Evolutionary conservation across 768 basidiomycete species (phyloP).

Genomic region (Pholiota conissans): DNA sequence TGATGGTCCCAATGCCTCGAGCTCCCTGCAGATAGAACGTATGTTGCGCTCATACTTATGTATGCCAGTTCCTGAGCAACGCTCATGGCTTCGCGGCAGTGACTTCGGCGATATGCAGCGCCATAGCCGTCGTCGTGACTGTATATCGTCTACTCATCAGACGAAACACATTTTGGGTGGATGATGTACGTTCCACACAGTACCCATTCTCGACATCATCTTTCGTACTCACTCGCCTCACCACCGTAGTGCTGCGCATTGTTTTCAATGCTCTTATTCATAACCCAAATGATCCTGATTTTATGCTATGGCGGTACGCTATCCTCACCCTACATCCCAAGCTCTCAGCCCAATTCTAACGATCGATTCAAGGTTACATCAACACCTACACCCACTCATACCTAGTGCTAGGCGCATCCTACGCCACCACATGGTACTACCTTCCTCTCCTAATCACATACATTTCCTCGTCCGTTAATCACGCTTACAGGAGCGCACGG

Average conservation of each 20-base stretch:
- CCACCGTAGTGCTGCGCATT: constrained; percentile 27
- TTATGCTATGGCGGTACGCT: not conserved
- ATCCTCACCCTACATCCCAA: not conserved
- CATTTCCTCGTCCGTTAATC: too few relatives aligned
- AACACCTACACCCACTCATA: constrained; percentile 27
- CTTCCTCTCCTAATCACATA: not conserved
- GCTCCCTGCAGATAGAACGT: constrained; percentile 3
- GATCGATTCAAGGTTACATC: not conserved
- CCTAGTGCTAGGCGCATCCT: constrained; percentile 35
- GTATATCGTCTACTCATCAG: constrained; percentile 31
- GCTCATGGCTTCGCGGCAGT: constrained; percentile 21
- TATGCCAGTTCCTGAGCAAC: not conserved
- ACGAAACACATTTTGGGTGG: constrained; percentile 31
- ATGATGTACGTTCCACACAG: constrained; percentile 29
- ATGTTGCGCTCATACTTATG: not conserved
- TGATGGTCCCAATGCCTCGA: not conserved
- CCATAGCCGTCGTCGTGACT: constrained; percentile 31
- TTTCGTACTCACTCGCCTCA: not conserved
- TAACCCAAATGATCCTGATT: constrained; percentile 7
- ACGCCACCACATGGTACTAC: constrained; percentile 38
- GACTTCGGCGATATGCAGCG: constrained; percentile 31
- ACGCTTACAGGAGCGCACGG: constrained; percentile 38
- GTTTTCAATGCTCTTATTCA: constrained; percentile 26
- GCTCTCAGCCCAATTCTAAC: not conserved
- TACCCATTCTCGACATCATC: not conserved